Evolutionary conservation across 306 rosid species (phyloP).

Genomic region (Astragalus glycyphyllos): DNA sequence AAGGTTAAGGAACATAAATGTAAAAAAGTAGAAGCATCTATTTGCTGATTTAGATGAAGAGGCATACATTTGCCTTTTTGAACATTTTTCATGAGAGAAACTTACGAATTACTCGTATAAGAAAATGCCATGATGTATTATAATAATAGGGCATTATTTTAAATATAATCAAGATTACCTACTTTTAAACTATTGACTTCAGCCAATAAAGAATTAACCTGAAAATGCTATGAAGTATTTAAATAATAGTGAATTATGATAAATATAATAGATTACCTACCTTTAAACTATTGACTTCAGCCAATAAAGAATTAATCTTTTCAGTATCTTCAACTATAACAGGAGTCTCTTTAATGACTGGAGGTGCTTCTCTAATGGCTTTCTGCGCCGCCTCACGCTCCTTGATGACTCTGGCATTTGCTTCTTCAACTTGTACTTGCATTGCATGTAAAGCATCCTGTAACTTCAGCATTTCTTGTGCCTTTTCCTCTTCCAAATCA

Average conservation of each 20-base stretch:
- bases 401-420: slow-evolving; percentile 79
- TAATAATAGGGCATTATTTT: neutral
- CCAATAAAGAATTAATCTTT: slow-evolving; percentile 77
- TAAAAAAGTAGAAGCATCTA: slow-evolving; percentile 14
- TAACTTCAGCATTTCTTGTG: slow-evolving; percentile 82
- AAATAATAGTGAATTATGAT: neutral
- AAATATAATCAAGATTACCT: slow-evolving; percentile 35
- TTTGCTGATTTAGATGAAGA: slow-evolving; percentile 12
- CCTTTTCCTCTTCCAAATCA: slow-evolving; percentile 96
- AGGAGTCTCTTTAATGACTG: slow-evolving; percentile 98
- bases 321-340: slow-evolving; percentile 87
- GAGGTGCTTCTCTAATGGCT: slow-evolving; percentile 97
- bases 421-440: slow-evolving; percentile 93
- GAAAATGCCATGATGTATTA: slow-evolving; percentile 25
- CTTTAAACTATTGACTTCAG: slow-evolving; percentile 87
- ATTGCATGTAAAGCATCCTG: slow-evolving; percentile 76
- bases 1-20: slow-evolving; percentile 2
- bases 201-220: slow-evolving; percentile 74
- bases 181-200: slow-evolving; percentile 93
- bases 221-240: neutral
- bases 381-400: slow-evolving; percentile 86
- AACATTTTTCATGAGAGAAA: slow-evolving; percentile 9
- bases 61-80: neutral
- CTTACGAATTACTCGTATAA: slow-evolving; percentile 2
- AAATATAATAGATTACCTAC: slow-evolving; percentile 49